These are phyloP conservation scores for Beauveria brongniartii DNA, from an alignment of 2,329 filamentous ascomycete species.

Conservation along the genomic window DNA sequence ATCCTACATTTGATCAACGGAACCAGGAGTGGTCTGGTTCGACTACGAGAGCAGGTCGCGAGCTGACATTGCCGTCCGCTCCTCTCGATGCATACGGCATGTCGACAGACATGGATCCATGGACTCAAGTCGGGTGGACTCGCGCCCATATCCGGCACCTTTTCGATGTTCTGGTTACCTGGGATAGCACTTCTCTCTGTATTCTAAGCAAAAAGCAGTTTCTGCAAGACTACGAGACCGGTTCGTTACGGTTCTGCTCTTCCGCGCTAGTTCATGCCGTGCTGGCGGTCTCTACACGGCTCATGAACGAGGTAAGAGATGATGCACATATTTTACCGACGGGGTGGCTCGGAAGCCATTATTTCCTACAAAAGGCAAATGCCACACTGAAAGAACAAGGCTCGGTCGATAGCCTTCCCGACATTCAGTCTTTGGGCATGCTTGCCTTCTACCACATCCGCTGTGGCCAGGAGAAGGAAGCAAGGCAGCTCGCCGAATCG, in stretches of 20 bases:
- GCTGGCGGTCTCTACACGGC: constrained; percentile 6
- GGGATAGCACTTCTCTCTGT: constrained; percentile 15
- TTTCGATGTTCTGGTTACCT: constrained; percentile 8
- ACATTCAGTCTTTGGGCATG: constrained; percentile 13
- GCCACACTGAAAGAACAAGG: neutral
- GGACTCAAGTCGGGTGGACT: constrained; percentile 11
- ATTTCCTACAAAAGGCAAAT: constrained; percentile 6
- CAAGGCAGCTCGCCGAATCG: neutral
- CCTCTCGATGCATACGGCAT: neutral
- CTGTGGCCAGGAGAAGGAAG: constrained; percentile 8
- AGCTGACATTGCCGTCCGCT: neutral
- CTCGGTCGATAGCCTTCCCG: neutral
- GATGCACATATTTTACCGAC: neutral
- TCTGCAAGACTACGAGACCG: constrained; percentile 18
- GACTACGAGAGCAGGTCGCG: neutral
- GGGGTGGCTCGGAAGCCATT: constrained; percentile 5
- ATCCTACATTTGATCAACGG: neutral
- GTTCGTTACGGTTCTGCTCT: constrained; percentile 11
- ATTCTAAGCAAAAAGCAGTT: constrained; percentile 18
- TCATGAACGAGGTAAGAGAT: neutral
- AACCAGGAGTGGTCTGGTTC: neutral
- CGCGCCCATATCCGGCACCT: constrained; percentile 7
- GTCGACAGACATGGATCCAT: neutral
- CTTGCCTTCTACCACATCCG: constrained; percentile 11
- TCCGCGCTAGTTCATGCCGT: constrained; percentile 12